phyloP scores from a whole-genome alignment of 2,329 filamentous ascomycete species.

The Sclerotiophoma versabilis region DNA sequence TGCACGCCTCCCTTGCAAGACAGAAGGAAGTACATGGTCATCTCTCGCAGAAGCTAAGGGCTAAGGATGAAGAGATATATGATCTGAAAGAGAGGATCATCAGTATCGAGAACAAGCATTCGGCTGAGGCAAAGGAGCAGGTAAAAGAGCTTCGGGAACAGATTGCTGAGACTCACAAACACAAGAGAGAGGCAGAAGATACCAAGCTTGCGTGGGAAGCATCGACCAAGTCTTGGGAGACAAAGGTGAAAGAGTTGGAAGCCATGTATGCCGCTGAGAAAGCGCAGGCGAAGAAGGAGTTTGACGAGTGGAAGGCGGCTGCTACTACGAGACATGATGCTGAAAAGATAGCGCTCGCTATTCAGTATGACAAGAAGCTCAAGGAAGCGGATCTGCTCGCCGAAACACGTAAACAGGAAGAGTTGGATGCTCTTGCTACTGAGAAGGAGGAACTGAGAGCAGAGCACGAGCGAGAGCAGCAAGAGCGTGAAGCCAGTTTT shows the following conservation, averaged over 20 bases:
- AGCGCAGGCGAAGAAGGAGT: constrained; percentile 44
- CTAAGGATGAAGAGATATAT: constrained; percentile 62
- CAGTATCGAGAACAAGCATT: constrained; percentile 58
- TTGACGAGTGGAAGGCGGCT: constrained; percentile 54
- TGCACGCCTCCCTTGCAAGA: constrained; percentile 49
- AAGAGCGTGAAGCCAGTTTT: constrained; percentile 52
- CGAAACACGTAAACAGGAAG: constrained; percentile 57
- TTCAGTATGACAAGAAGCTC: constrained; percentile 50
- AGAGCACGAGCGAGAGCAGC: constrained; percentile 43
- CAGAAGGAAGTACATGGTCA: constrained; percentile 61
- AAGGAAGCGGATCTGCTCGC: constrained; percentile 59
- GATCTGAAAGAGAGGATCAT: constrained; percentile 59
- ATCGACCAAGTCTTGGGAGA: constrained; percentile 50
- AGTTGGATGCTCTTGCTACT: constrained; percentile 44
- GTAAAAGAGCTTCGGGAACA: constrained; percentile 59
- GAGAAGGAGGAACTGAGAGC: constrained; percentile 46
- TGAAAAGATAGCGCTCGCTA: constrained; percentile 50
- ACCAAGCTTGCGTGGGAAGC: constrained; percentile 39
- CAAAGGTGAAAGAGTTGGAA: constrained; percentile 55
- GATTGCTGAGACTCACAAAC: constrained; percentile 53
- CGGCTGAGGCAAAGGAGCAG: constrained; percentile 61
- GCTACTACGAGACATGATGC: constrained; percentile 44
- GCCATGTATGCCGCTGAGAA: constrained; percentile 47
- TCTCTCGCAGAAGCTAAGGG: constrained; percentile 59
- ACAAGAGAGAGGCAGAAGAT: constrained; percentile 49